A percentile compares a stretch with the other conserved stretches of the same genome.
These are phyloP conservation scores for Eimeria brunetti DNA, from an alignment of 169 alveolate species.

Conservation along the genomic window DNA sequence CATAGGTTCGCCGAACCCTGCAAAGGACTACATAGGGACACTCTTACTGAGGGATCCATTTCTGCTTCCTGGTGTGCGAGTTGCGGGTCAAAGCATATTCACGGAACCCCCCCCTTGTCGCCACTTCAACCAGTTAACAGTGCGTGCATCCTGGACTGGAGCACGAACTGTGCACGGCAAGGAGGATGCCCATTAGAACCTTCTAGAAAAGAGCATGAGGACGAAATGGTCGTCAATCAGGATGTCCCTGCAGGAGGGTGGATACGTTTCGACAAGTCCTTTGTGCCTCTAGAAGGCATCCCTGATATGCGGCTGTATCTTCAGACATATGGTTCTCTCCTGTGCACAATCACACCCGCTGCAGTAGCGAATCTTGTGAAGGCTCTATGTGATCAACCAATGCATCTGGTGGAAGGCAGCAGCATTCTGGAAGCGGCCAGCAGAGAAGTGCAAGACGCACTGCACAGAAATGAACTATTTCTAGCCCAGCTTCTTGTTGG, in stretches of 20 bases:
- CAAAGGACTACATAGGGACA: neutral
- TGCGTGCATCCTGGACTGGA: slow-evolving; percentile 56
- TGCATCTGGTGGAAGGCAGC: slow-evolving; percentile 52
- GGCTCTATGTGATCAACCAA: slow-evolving; percentile 9
- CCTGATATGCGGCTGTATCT: slow-evolving; percentile 38
- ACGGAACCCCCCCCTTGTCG: slow-evolving; percentile 43
- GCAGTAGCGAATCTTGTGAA: slow-evolving; percentile 26
- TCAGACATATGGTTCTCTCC: slow-evolving; percentile 59
- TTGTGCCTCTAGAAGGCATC: slow-evolving; percentile 52
- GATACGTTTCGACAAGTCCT: slow-evolving; percentile 48
- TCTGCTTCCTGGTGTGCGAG: neutral
- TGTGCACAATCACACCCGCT: slow-evolving; percentile 48
- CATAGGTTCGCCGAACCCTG: neutral
- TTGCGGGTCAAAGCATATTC: neutral
- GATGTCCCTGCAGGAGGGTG: slow-evolving; percentile 58
- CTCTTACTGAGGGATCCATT: neutral
- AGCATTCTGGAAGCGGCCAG: slow-evolving; percentile 56
- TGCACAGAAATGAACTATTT: slow-evolving; percentile 41
- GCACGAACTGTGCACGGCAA: slow-evolving; percentile 15
- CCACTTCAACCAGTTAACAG: slow-evolving; percentile 1
- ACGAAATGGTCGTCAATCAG: neutral
- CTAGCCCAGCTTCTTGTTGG: slow-evolving; percentile 31
- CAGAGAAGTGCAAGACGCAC: slow-evolving; percentile 46
- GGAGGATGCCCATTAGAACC: slow-evolving; percentile 38
- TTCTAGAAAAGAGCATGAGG: neutral